Conservation (phyloP, 2,329 filamentous ascomycete genomes). For the Knoxdaviesia proteae region DNA sequence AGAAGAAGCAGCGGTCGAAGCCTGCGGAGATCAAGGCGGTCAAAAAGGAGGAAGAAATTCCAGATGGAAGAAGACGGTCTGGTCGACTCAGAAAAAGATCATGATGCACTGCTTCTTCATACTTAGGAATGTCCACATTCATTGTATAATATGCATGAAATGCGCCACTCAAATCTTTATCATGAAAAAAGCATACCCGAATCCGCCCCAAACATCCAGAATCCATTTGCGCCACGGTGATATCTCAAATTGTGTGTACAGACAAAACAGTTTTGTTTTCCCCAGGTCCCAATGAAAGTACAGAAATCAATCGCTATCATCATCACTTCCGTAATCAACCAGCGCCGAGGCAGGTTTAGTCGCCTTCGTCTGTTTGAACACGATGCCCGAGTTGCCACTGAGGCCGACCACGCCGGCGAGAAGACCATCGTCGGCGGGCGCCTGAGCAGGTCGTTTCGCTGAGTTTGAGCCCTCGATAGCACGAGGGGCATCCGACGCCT, state of each 20-base stretch:
- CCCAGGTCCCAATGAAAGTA: background rate
- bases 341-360: background rate
- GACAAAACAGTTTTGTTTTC: background rate
- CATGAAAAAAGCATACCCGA: background rate
- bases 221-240: background rate
- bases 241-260: background rate
- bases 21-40: slow-evolving; percentile 7
- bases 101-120: no score
- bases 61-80: background rate
- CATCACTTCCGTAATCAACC: background rate
- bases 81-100: background rate
- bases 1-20: slow-evolving; percentile 7
- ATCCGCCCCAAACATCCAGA: background rate
- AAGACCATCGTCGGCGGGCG: no score
- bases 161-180: background rate
- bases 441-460: background rate
- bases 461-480: background rate
- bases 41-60: slow-evolving; percentile 6
- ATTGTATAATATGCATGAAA: no score
- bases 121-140: no score
- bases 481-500: background rate
- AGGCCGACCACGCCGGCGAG: no score
- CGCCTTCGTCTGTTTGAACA: background rate
- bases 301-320: background rate
- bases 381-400: no score